Percentiles rank a stretch among this genome's conserved stretches.
These are phyloP conservation scores for Huiozyma naganishii DNA, from an alignment of 805 yeast species.

Conservation along the genomic window DNA sequence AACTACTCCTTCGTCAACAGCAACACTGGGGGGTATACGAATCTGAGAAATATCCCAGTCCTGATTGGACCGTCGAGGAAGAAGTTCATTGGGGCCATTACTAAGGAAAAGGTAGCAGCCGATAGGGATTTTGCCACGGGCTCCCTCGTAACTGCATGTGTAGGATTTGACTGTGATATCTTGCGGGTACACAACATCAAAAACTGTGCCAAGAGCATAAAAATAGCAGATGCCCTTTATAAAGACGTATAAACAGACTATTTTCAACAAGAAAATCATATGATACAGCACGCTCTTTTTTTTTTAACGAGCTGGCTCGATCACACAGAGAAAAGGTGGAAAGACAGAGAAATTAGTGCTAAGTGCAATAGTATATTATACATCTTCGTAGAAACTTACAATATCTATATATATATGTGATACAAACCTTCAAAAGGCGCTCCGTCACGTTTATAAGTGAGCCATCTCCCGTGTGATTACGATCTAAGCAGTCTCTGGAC, in stretches of 20 bases:
- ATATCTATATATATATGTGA: not conserved
- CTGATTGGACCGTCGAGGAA: slow-evolving; percentile 85
- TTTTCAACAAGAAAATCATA: not conserved
- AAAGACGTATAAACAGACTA: not conserved
- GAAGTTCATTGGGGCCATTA: slow-evolving; percentile 68
- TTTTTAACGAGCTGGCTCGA: too few species aligned
- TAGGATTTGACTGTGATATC: slow-evolving; percentile 65
- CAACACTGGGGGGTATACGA: slow-evolving; percentile 11
- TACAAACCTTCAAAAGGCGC: not conserved
- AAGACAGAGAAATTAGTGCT: too few species aligned
- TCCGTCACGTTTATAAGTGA: not conserved
- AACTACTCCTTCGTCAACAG: slow-evolving; percentile 30
- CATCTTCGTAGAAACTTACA: not conserved
- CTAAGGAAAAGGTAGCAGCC: slow-evolving; percentile 41
- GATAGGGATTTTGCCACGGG: slow-evolving; percentile 71
- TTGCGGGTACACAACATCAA: slow-evolving; percentile 81
- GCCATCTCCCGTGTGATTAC: not conserved
- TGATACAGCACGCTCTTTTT: not conserved
- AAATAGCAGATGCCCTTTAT: slow-evolving; percentile 57
- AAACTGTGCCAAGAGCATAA: slow-evolving; percentile 42
- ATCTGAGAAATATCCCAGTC: slow-evolving; percentile 41
- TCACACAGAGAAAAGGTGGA: too few species aligned
- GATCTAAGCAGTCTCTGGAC: slow-evolving; percentile 26
- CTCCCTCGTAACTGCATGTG: slow-evolving; percentile 61
- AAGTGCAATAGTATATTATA: too few species aligned